A percentile compares a stretch with the other conserved stretches of the same genome.
Conservation (phyloP, 345 rosid genomes). For the Euclidium syriacum region DNA sequence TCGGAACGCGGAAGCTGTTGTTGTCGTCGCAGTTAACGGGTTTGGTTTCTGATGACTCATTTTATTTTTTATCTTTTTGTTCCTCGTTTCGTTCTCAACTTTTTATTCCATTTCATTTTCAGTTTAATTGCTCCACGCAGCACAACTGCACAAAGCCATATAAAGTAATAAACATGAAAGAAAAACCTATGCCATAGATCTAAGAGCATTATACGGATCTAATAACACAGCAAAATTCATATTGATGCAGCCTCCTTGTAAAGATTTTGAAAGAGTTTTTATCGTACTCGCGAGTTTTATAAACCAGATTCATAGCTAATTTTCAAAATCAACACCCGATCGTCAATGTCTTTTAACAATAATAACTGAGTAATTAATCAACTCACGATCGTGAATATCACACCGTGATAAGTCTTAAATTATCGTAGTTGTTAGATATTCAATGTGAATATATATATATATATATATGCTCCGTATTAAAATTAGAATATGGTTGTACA, state of each 20-base stretch:
- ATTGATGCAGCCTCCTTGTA: not conserved
- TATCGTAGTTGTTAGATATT: too few relatives aligned
- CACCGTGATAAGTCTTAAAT: too few relatives aligned
- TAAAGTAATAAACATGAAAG: not conserved
- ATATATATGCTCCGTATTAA: too few relatives aligned
- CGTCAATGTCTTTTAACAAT: too few relatives aligned
- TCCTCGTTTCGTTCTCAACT: too few relatives aligned
- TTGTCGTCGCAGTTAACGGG: constrained; percentile 22
- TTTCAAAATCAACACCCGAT: not conserved
- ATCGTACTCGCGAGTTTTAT: not conserved
- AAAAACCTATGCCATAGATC: not conserved
- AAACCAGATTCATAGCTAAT: not conserved
- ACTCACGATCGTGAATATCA: too few relatives aligned
- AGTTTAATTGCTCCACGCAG: not conserved
- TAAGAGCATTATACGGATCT: not conserved
- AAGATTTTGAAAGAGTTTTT: not conserved
- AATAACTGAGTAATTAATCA: too few relatives aligned
- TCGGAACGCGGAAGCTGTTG: constrained; percentile 18
- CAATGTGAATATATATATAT: not conserved
- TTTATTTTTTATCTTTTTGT: not conserved
- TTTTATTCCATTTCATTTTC: not conserved
- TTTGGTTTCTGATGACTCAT: not conserved
- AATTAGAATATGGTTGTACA: too few relatives aligned
- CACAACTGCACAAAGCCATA: not conserved
- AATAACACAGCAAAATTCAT: not conserved